These are phyloP conservation scores for Nicotiana paniculata DNA, from an alignment of 257 asterid genomes.

Conservation along the genomic window DNA sequence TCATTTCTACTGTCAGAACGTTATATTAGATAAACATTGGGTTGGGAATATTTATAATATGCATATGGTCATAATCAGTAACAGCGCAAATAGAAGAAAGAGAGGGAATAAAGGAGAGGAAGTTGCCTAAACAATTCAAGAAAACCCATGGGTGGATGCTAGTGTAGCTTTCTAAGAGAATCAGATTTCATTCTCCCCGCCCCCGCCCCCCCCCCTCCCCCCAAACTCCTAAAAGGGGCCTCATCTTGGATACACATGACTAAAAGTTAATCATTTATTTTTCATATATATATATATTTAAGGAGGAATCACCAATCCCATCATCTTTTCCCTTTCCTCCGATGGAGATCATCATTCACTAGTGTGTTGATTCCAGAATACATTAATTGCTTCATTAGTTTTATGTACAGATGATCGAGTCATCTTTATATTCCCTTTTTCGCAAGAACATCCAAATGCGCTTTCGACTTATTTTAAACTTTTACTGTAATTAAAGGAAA, in stretches of 20 bases:
- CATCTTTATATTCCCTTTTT: too few species aligned
- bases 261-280: neutral
- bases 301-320: neutral
- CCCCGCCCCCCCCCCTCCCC: too few species aligned
- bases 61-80: neutral
- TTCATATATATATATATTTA: neutral
- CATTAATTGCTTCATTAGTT: too few species aligned
- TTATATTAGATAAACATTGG: neutral
- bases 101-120: neutral
- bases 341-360: neutral
- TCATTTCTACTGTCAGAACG: too few species aligned
- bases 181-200: neutral
- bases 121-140: neutral
- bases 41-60: neutral
- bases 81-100: neutral
- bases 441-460: too few species aligned
- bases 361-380: neutral
- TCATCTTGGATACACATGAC: neutral
- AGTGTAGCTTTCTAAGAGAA: neutral
- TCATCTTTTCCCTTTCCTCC: neutral
- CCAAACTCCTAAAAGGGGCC: neutral
- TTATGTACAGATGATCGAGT: too few species aligned
- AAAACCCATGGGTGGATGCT: neutral
- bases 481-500: too few species aligned
- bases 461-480: too few species aligned